Percentiles rank a stretch among this genome's conserved stretches.
Evolutionary conservation across 768 basidiomycete genomes (phyloP).

Genomic region (Russula emetica): DNA sequence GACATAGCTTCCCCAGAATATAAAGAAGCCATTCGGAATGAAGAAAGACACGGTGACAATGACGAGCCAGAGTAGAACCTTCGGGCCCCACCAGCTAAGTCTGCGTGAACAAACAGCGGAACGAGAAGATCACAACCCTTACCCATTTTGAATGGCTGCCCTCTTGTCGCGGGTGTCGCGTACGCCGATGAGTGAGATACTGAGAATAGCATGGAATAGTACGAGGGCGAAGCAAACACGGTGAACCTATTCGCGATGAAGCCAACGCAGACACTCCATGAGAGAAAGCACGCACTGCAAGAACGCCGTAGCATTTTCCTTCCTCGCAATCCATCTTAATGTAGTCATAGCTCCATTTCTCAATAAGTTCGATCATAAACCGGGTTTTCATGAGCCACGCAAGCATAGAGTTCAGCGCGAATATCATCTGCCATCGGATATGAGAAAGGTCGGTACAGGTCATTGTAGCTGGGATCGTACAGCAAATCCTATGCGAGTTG

Average conservation of each 20-base stretch:
- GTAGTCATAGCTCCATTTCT: slow-evolving; percentile 93
- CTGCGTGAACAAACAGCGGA: slow-evolving; percentile 11
- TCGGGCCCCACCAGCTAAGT: slow-evolving; percentile 96
- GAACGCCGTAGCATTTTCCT: slow-evolving; percentile 92
- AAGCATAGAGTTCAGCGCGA: slow-evolving; percentile 89
- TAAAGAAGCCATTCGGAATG: slow-evolving; percentile 96
- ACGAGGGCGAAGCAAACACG: slow-evolving; percentile 94
- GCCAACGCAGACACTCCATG: neutral
- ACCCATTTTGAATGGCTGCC: slow-evolving; percentile 97
- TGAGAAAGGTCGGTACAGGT: neutral
- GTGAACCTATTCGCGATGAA: slow-evolving; percentile 59
- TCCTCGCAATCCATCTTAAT: slow-evolving; percentile 96
- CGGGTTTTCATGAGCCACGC: slow-evolving; percentile 97
- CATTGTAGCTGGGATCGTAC: slow-evolving; percentile 42
- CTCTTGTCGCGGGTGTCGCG: slow-evolving; percentile 88
- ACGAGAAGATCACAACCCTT: slow-evolving; percentile 28
- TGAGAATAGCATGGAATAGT: slow-evolving; percentile 81
- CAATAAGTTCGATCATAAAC: slow-evolving; percentile 77
- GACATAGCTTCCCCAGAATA: slow-evolving; percentile 95
- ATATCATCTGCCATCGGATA: slow-evolving; percentile 65
- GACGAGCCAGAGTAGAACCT: slow-evolving; percentile 83
- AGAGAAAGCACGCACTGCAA: slow-evolving; percentile 63
- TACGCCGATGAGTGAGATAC: slow-evolving; percentile 77
- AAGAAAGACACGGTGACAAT: slow-evolving; percentile 82
- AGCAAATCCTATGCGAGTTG: slow-evolving; percentile 92